Base-by-base conservation (phyloP, 2,329 filamentous ascomycete genomes). In the Cladophialophora bantiana region DNA sequence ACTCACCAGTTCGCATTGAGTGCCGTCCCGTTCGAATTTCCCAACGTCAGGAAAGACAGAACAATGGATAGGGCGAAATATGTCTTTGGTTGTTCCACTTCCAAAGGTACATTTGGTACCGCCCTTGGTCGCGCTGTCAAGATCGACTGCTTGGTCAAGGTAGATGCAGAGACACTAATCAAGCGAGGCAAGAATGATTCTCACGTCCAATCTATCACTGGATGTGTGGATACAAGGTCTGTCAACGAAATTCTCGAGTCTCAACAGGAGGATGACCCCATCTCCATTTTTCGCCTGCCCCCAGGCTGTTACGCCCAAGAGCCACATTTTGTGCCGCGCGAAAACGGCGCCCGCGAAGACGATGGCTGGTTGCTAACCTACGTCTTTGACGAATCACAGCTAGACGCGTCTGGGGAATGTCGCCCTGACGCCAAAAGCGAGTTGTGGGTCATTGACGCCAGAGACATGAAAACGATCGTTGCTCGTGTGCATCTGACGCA, bases 281-380 rank as follows among this genome's bases (percentile, higher is more conserved):
- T 92, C 71, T 82, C 84, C 71, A 80, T 87, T 7, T 92, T 91
- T 75, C 77, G 77, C 15, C 82, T 91, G 74, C 89, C 89, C 0
- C 72, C 77, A 0, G 84, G 85, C 0, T 87, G 85, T 80, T 91
- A 82, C 67, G 88, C 88, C 0, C 89, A 91, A 73, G 89, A 91
- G 75, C 85, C 88, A 1, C 83, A 86, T 0, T 92, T 92, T 67
- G 83, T 92, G 4, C 79, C 88, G 3, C 77, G 84, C 0, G 53
- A 70, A 1, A 70, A 76, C 10, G 76, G 78, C 0, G 65, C 53
- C 0, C 74, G 71, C 0, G 90, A 92, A 74, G 89, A 91, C 70
- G 87, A 89, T 69, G 89, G 90, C 0, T 91, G 84, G 77, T 78
- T 91, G 0, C 78, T 92, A 4, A 88, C 86, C 54, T 91, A 90